phyloP scores from a whole-genome alignment of 2,329 filamentous ascomycete genomes.

The Myriosclerotinia scirpicola region DNA sequence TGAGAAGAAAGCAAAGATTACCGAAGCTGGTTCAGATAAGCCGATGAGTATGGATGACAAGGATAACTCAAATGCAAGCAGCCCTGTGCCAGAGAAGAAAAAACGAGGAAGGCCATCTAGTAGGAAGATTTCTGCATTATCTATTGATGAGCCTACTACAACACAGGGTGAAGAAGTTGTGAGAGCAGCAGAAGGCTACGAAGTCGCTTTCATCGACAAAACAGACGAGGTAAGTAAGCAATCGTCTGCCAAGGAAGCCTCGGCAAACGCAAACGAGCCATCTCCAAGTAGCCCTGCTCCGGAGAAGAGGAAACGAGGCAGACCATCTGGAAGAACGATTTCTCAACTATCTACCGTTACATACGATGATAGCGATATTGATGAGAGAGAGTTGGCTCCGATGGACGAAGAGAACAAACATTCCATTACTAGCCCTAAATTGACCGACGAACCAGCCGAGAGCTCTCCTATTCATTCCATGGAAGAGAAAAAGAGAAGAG shows the following conservation, averaged over 20 bases:
- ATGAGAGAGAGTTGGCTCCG: background rate
- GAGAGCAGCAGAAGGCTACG: background rate
- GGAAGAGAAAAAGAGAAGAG: slow-evolving; percentile 2
- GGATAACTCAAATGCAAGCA: background rate
- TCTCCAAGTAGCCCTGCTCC: background rate
- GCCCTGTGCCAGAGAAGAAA: slow-evolving; percentile 2
- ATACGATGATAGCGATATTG: background rate
- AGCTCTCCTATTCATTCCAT: background rate
- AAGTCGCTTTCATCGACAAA: background rate
- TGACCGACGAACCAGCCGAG: background rate
- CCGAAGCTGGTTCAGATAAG: background rate
- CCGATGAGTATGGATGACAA: background rate
- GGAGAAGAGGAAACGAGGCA: slow-evolving; percentile 1
- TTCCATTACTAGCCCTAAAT: background rate
- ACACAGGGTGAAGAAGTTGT: background rate
- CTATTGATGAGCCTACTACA: background rate
- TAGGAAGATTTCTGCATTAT: background rate
- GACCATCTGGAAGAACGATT: background rate
- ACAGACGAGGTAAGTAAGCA: background rate
- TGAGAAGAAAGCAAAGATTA: background rate
- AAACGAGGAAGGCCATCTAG: background rate
- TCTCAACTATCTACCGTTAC: background rate
- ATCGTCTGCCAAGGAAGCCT: background rate
- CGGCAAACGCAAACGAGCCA: background rate
- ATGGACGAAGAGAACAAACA: background rate